Evolutionary conservation across 2,329 filamentous ascomycete species (phyloP), one percentile per base, ranked within the genome.

Genomic region (Arthrobotrys megalospora): DNA sequence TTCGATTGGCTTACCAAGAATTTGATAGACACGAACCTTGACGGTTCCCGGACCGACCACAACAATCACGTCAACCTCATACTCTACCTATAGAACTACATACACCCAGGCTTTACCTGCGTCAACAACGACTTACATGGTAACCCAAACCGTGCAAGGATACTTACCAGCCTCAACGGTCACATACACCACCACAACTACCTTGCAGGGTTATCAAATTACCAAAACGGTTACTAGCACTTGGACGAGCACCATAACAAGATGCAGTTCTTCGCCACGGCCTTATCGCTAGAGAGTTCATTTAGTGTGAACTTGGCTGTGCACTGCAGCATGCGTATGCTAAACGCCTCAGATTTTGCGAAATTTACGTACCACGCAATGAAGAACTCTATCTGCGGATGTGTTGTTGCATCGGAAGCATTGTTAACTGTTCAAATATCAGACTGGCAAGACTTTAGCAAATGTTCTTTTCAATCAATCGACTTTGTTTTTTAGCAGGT

Each of bases 211-310:
- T 10, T 52, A 48, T 43, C 55, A 24, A n/a, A 3, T 3, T 10
- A 58, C 53, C 2, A 58, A 12, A 41, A 58, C 53, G 5, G 3
- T 58, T 34, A 55, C 32, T 21, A 52, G 48, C 16, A 45, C 32
- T 14, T 52, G 32, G 12, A 60, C 60, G 12, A 65, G 48, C n/a
- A 65, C 50, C n/a, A 48, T 65, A 16, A 60, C 48, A 14, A 58
- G 10, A 32, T 50, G 47, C 28, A 43, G 14, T 21, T 32, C 45
- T 14, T 58, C 53, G 2, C 21, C 53, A 41, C n/a, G 16, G 8
- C 34, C n/a, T 11, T 58, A 58, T 32, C 32, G 53, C 16, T 5
- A 41, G 6, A 38, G 19, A 19, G 2, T 55, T 6, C 12, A 3
- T 36, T 55, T 28, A 5, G 5, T 28, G 24, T 28, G 24, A 16